phyloP scores from a whole-genome alignment of 2,329 filamentous ascomycete species.

The Fonsecaea erecta region DNA sequence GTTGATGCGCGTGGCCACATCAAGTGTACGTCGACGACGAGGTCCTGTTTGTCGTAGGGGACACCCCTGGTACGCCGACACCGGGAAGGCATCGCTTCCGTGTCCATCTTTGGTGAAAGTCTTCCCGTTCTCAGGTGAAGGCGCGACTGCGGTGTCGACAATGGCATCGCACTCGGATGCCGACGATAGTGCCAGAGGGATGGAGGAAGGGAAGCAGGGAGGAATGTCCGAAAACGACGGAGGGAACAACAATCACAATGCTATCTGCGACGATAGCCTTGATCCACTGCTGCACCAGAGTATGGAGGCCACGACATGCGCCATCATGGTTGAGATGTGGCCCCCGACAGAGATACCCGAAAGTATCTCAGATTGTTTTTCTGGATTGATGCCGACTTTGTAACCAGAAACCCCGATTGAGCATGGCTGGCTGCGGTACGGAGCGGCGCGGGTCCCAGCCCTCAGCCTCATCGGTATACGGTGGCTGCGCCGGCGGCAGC shows the following conservation, averaged over 20 bases:
- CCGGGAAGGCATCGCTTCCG: too few relatives aligned
- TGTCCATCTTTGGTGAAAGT: neutral
- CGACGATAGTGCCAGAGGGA: neutral
- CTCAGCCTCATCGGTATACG: conserved; percentile 11
- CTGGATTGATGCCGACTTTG: neutral
- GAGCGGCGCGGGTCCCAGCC: conserved; percentile 18
- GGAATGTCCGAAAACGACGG: neutral
- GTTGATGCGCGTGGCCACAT: too few relatives aligned
- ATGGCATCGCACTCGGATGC: neutral
- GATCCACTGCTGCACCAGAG: neutral
- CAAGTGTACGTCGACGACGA: too few relatives aligned
- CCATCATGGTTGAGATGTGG: neutral
- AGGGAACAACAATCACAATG: neutral
- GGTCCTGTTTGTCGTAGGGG: too few relatives aligned
- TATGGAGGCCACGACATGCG: neutral
- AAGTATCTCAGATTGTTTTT: neutral
- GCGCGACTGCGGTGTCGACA: neutral
- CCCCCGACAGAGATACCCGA: neutral
- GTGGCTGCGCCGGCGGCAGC: neutral
- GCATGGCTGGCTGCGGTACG: conserved; percentile 23
- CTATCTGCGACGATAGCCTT: neutral
- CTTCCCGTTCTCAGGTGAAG: neutral
- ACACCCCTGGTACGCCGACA: too few relatives aligned
- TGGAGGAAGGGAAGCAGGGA: neutral
- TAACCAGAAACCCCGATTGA: conserved; percentile 8